phyloP scores from a whole-genome alignment of 106 monocot species.

The Amphibolis antarctica region DNA sequence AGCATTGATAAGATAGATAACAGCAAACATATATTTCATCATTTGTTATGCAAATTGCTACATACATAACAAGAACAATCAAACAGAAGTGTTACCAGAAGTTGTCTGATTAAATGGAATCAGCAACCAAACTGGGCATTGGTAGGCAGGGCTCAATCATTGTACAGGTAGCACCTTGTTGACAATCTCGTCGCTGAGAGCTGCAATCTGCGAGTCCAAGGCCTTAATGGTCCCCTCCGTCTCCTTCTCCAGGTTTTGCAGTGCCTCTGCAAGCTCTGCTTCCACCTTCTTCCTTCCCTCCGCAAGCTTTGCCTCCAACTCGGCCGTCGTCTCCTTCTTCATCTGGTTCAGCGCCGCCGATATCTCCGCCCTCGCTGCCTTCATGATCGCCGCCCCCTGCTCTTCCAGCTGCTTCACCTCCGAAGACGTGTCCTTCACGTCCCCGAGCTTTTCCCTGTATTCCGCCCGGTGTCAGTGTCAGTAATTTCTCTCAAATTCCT shows the following conservation, averaged over 20 bases:
- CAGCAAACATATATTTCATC: too few relatives aligned
- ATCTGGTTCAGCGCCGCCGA: slow-evolving; percentile 88
- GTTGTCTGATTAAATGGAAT: too few relatives aligned
- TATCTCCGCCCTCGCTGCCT: slow-evolving; percentile 84
- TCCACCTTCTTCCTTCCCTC: slow-evolving; percentile 64
- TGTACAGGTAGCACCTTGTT: slow-evolving; percentile 71
- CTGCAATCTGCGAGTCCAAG: slow-evolving; percentile 74
- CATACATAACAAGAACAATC: too few relatives aligned
- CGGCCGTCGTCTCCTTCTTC: slow-evolving; percentile 81
- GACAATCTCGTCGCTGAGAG: slow-evolving; percentile 74
- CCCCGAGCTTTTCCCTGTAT: slow-evolving; percentile 37
- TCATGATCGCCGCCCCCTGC: slow-evolving; percentile 71
- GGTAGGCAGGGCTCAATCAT: neutral
- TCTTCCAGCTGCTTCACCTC: slow-evolving; percentile 95
- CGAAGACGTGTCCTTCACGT: slow-evolving; percentile 81
- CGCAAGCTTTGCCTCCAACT: slow-evolving; percentile 62
- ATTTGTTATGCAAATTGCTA: too few relatives aligned
- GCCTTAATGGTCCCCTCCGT: slow-evolving; percentile 68
- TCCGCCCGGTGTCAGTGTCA: too few relatives aligned
- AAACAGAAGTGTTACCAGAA: too few relatives aligned
- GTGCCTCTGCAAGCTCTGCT: slow-evolving; percentile 75
- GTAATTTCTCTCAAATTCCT: too few relatives aligned
- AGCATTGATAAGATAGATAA: too few relatives aligned
- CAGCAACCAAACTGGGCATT: neutral
- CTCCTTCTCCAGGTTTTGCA: slow-evolving; percentile 56